A percentile compares a stretch with the other conserved stretches of the same genome.
These are phyloP conservation scores for Cladosporium sp. DNA, from an alignment of 2,329 filamentous ascomycete genomes.

Conservation along the genomic window DNA sequence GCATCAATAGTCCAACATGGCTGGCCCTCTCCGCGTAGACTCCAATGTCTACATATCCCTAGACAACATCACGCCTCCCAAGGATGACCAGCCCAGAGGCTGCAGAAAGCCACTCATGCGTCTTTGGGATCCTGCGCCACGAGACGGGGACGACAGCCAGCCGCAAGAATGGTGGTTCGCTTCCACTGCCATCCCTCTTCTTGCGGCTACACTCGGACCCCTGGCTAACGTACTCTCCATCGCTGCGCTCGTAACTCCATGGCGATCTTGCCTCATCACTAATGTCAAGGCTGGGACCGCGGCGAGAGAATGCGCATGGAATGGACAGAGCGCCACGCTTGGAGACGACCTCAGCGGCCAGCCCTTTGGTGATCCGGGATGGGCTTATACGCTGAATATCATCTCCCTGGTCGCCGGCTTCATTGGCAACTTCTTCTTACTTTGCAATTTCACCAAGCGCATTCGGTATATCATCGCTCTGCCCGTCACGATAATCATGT, in stretches of 20 bases:
- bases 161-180: constrained; percentile 35
- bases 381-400: constrained; percentile 71
- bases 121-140: constrained; percentile 16
- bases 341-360: constrained; percentile 51
- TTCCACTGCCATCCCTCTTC: constrained; percentile 46
- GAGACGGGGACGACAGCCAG: constrained; percentile 30
- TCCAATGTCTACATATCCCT: neutral
- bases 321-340: constrained; percentile 20
- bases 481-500: constrained; percentile 76
- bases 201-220: constrained; percentile 79
- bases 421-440: constrained; percentile 71
- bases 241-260: constrained; percentile 74
- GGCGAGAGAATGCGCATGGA: constrained; percentile 19
- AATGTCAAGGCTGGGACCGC: constrained; percentile 41
- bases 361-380: constrained; percentile 63
- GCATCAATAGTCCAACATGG: constrained; percentile 3
- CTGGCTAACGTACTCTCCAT: constrained; percentile 85
- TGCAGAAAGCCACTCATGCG: neutral
- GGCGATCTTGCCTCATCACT: constrained; percentile 57
- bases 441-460: constrained; percentile 79
- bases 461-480: constrained; percentile 78
- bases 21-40: neutral
- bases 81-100: neutral
- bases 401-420: constrained; percentile 71
- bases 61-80: constrained; percentile 3